Percentiles rank a stretch among this genome's conserved stretches.
Conservation (phyloP, 345 rosid species). For the Streptanthus diversifolius region DNA sequence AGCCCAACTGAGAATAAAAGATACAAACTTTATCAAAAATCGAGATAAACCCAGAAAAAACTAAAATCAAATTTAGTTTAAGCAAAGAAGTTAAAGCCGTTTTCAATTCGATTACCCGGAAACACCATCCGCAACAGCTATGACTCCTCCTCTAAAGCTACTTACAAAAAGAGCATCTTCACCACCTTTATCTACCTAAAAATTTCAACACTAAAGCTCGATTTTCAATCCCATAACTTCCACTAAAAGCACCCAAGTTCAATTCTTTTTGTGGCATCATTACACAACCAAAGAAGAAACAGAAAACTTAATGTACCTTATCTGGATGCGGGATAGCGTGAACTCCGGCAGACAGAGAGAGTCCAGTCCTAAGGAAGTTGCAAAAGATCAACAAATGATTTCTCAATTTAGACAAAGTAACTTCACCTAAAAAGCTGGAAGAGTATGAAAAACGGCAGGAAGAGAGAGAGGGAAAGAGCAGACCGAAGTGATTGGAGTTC, state of each 20-base stretch:
- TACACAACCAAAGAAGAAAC: not conserved
- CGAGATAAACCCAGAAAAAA: not conserved
- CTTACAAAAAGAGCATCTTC: conserved; percentile 82
- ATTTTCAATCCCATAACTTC: conserved; percentile 3
- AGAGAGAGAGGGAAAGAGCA: conserved; percentile 8
- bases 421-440: not conserved
- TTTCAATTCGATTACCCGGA: conserved; percentile 50
- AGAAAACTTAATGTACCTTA: conserved; percentile 40
- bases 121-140: conserved; percentile 93
- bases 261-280: not conserved
- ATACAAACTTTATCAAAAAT: conserved; percentile 9
- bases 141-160: conserved; percentile 59
- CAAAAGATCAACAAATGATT: not conserved
- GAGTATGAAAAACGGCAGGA: not conserved
- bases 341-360: conserved; percentile 54
- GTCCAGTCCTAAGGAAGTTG: conserved; percentile 32
- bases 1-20: conserved; percentile 63
- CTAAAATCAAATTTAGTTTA: not conserved
- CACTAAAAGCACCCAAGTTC: not conserved
- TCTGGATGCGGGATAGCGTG: conserved; percentile 77
- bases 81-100: not conserved
- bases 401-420: not conserved
- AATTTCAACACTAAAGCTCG: not conserved
- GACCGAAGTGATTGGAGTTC: conserved; percentile 43
- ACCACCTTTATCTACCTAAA: conserved; percentile 74